Base-by-base conservation (phyloP, 192 early-diverging fungal genomes). In the Coemansia asiatica region DNA sequence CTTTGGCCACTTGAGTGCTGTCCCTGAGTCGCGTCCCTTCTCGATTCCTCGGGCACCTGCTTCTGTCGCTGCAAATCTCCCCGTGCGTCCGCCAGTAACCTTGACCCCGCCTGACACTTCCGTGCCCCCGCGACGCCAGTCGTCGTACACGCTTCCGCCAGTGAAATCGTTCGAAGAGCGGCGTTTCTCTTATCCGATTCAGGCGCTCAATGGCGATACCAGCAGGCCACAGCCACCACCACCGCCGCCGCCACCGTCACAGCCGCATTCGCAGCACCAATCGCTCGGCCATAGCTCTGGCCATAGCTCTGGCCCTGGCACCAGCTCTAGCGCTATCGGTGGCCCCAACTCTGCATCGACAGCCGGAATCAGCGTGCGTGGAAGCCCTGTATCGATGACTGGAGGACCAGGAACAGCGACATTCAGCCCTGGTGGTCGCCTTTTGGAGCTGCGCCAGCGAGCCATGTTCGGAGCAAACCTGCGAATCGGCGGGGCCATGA, bases 111-210 rank as follows among this genome's bases (percentile, higher is more conserved):
- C 66, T 5, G 72, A 81, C 50, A 56, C 51, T 0, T 18, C 44
- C 6, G 68, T 61, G 22, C 78, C 78, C 6, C 69, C 73, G 21
- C 78, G 78, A 6, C 72, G 78, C 40, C 78, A 81, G 50, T 81
- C 78, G 4, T 81, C 78, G 22, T 72, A 81, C 55, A 81, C 78
- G 19, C 69, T 81, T 8, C 78, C 78, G 7, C 78, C 78, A 10
- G 73, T 57, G 61, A 81, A 81, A 38, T 63, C 69, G 2, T 81
- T 81, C 63, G 78, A 81, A 46, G 78, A 81, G 54, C 69, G 78
- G 2, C 78, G 78, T 2, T 81, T 81, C 38, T 81, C 78, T 21
- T 71, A 81, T 54, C 78, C 78, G 1, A 81, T 59, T 1, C 78
- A 81, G 63, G 28, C 67, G 7, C 26, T 75, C 12, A 71, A 66